Base-by-base conservation (phyloP, 2,329 filamentous ascomycete species). In the Aspergillus fijiensis region DNA sequence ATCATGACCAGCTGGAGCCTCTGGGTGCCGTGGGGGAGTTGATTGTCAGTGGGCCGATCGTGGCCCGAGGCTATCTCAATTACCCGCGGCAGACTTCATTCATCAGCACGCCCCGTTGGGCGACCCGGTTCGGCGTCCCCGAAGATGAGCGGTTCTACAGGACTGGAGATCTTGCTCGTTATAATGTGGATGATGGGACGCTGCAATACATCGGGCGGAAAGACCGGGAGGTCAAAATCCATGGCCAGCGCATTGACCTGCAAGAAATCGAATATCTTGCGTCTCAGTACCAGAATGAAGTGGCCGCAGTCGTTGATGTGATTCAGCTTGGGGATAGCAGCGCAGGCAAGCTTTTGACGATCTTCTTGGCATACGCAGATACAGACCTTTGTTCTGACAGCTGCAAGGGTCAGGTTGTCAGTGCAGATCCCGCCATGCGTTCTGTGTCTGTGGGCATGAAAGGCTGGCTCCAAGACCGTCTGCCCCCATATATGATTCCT, bases 201-300 rank as follows among this genome's bases (percentile, higher is more conserved):
- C 57, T 70, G 10, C 14, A 45, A 2, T 68, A 61, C 45, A 54
- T 85, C 9, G 84, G 84, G 1, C 79, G 87, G 47, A 85, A 83
- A 64, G 86, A 88, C 62, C 79, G 80, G 29, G 85, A 85, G 69
- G 81, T 86, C 58, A 88, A 89, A 71, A 71, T 88, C 16, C 77
- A 79, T 2, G 88, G 88, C 21, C 85, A 83, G 63, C 76, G 86
- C 50, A 81, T 87, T 49, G 88, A 85, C 73, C 77, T 85, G 55
- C 77, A 71, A 39, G 79, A 77, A 67, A 77, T 77, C 54, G 81
- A 74, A 67, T 69, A 70, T 63, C 76, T 27, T 27, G 25, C 25
- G 25, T 27, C 25, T 27, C 25, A 27, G 6, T 27, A 27, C 25
- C 25, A 7, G 25, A 27, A 27, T 27, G 4, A 27, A 5, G 4